These are phyloP conservation scores for Diaporthe batatas DNA, from an alignment of 2,329 filamentous ascomycete genomes.

Conservation along the genomic window DNA sequence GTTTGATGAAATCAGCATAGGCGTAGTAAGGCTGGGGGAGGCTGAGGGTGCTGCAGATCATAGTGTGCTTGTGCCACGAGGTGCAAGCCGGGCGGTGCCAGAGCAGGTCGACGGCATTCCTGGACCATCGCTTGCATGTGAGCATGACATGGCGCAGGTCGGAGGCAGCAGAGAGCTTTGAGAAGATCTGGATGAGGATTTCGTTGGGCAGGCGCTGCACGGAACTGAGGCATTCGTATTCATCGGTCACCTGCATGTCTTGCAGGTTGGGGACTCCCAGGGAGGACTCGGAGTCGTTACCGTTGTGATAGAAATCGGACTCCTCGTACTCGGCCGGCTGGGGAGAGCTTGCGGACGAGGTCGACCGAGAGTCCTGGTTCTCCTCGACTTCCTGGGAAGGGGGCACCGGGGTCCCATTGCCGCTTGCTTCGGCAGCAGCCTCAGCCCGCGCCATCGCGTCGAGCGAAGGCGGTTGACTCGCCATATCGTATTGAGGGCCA, in stretches of 20 bases:
- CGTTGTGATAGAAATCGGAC: conserved; percentile 90
- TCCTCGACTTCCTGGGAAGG: conserved; percentile 50
- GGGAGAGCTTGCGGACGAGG: conserved; percentile 81
- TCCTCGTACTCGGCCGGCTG: conserved; percentile 86
- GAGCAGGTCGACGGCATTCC: conserved; percentile 90
- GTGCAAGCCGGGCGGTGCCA: conserved; percentile 96
- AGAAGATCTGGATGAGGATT: conserved; percentile 92
- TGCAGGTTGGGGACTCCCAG: conserved; percentile 84
- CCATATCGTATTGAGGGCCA: conserved; percentile 41
- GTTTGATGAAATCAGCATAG: conserved; percentile 91
- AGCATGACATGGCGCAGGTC: conserved; percentile 92
- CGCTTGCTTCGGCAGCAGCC: conserved; percentile 44
- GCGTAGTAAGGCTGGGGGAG: conserved; percentile 83
- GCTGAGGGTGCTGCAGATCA: conserved; percentile 83
- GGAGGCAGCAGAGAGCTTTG: conserved; percentile 79
- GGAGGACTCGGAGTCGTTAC: conserved; percentile 94
- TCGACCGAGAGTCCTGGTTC: conserved; percentile 68
- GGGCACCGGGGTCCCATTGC: conserved; percentile 42
- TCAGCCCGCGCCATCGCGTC: conserved; percentile 47
- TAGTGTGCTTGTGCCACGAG: conserved; percentile 84
- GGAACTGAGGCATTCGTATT: conserved; percentile 78
- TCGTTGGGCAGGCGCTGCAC: conserved; percentile 91
- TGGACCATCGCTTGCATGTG: conserved; percentile 93
- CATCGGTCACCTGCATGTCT: conserved; percentile 78
- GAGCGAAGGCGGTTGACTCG: conserved; percentile 48